Percentiles rank a stretch among this genome's conserved stretches.
Evolutionary conservation across 148 eudicot species (phyloP).

Genomic region (Camellia sinensis): DNA sequence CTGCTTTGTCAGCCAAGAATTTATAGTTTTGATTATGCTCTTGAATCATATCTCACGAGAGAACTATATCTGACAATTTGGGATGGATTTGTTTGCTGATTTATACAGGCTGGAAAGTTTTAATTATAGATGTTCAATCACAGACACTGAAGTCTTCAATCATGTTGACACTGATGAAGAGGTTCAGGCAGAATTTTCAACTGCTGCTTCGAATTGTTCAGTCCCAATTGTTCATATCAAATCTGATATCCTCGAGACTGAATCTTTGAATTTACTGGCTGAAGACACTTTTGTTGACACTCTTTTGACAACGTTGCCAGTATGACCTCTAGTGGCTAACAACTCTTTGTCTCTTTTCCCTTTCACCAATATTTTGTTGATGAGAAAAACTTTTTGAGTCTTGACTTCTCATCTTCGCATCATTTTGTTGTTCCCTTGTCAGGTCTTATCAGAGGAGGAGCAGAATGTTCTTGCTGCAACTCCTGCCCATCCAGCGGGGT

Average conservation of each 20-base stretch:
- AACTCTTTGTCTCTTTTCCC: background rate
- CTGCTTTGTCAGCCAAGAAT: background rate
- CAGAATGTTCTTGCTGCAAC: conserved; percentile 77
- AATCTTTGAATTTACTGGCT: conserved; percentile 52
- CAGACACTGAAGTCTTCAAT: conserved; percentile 48
- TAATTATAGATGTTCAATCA: conserved; percentile 59
- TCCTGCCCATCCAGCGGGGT: conserved; percentile 92
- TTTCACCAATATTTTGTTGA: background rate
- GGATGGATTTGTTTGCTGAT: background rate
- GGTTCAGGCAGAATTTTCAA: conserved; percentile 43
- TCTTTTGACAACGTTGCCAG: conserved; percentile 77
- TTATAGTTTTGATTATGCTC: background rate
- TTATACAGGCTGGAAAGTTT: conserved; percentile 51
- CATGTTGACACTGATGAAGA: conserved; percentile 46
- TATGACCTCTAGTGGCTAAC: conserved; percentile 28
- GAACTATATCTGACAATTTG: background rate
- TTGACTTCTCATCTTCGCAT: background rate
- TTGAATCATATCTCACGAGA: background rate
- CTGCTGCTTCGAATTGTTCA: conserved; percentile 43
- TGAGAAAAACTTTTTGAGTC: background rate
- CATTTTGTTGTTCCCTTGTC: conserved; percentile 11
- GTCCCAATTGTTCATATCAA: conserved; percentile 49
- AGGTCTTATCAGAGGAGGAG: conserved; percentile 82
- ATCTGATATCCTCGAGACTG: conserved; percentile 56
- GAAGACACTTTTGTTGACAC: conserved; percentile 53